Conservation (phyloP, 352 stramenopile species). For the Phytophthora crassamura region DNA sequence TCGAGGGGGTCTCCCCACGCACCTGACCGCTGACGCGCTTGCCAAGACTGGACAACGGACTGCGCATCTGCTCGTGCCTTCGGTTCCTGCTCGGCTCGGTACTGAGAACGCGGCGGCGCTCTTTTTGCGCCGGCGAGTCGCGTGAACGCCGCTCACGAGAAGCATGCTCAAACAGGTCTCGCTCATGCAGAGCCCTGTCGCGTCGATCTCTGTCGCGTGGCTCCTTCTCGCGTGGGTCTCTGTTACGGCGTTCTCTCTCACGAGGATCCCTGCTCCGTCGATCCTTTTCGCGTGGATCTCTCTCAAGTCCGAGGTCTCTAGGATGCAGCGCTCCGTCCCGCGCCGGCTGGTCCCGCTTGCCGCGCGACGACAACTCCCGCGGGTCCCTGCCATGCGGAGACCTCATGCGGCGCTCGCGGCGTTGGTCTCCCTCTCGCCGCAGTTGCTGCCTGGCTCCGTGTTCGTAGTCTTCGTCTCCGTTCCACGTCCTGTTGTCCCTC, state of each 20-base stretch:
- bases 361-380: not conserved
- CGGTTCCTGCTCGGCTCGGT: slow-evolving; percentile 16
- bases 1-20: slow-evolving; percentile 31
- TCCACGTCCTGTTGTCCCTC: slow-evolving; percentile 38
- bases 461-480: slow-evolving; percentile 26
- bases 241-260: slow-evolving; percentile 25
- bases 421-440: slow-evolving; percentile 14
- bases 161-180: slow-evolving; percentile 24
- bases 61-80: slow-evolving; percentile 28
- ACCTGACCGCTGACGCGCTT: slow-evolving; percentile 29
- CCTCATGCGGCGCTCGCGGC: slow-evolving; percentile 25
- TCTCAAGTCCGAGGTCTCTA: slow-evolving; percentile 11
- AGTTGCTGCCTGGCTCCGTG: slow-evolving; percentile 3
- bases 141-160: slow-evolving; percentile 20
- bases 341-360: slow-evolving; percentile 10
- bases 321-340: slow-evolving; percentile 17
- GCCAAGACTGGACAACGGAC: slow-evolving; percentile 12
- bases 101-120: slow-evolving; percentile 22
- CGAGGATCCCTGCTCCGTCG: slow-evolving; percentile 17
- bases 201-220: not conserved
- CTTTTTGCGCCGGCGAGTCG: slow-evolving; percentile 23
- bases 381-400: slow-evolving; percentile 24
- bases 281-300: slow-evolving; percentile 21
- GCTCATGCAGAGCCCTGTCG: slow-evolving; percentile 30
- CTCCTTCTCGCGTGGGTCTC: no score